Evolutionary conservation across 1,139 yeast species (phyloP).

Genomic region (Geotrichum carabidarum): DNA sequence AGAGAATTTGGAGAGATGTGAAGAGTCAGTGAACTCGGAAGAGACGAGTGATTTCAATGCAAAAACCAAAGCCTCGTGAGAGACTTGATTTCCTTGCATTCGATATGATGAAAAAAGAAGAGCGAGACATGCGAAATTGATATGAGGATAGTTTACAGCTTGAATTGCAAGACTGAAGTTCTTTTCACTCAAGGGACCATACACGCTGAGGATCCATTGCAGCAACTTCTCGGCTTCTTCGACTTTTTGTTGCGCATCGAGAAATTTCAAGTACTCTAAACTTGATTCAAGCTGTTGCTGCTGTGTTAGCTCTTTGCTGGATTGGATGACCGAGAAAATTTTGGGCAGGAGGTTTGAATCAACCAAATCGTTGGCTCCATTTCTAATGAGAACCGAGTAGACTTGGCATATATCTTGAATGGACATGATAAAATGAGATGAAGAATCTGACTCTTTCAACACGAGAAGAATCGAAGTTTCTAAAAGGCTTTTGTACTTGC

Average conservation of each 20-base stretch:
- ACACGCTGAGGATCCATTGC: constrained; percentile 15
- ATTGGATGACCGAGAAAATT: constrained; percentile 13
- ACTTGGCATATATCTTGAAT: constrained; percentile 7
- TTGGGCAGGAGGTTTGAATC: constrained; percentile 12
- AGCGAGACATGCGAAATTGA: constrained; percentile 15
- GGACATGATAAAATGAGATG: constrained; percentile 6
- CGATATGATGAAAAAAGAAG: constrained; percentile 9
- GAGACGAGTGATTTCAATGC: constrained; percentile 7
- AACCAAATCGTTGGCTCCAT: constrained; percentile 5
- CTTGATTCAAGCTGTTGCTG: constrained; percentile 11
- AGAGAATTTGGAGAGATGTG: not conserved
- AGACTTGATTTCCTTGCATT: constrained; percentile 2
- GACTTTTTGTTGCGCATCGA: constrained; percentile 12
- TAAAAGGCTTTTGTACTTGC: constrained; percentile 4
- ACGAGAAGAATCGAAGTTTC: constrained; percentile 9
- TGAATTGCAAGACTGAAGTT: constrained; percentile 4
- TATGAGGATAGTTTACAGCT: constrained; percentile 11
- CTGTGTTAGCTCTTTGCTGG: constrained; percentile 4
- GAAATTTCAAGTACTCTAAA: constrained; percentile 12
- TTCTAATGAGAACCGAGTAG: constrained; percentile 8
- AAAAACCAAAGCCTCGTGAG: constrained; percentile 10
- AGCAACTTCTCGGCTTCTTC: constrained; percentile 12
- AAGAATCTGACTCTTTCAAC: constrained; percentile 11
- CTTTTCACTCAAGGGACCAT: constrained; percentile 7
- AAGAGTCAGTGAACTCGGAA: not conserved